Evolutionary conservation across 1,284 basidiomycete species (phyloP).

Genomic region (Singerocomus inundabilis): DNA sequence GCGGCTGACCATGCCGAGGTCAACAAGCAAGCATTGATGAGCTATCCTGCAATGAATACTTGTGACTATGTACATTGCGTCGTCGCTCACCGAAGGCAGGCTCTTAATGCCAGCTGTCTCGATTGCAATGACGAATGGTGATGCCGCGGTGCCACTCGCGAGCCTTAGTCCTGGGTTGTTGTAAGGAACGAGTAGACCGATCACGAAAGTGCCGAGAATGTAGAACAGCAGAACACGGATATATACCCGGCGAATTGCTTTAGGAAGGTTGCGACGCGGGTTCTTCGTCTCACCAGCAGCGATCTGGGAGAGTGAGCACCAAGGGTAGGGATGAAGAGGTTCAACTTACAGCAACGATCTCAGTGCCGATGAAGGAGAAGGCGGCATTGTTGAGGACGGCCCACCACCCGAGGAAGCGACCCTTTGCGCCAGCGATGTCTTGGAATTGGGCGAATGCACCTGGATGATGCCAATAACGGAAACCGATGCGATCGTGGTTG

Average conservation of each 20-base stretch:
- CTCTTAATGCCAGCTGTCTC: conserved; percentile 60
- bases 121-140: conserved; percentile 72
- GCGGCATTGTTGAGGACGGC: conserved; percentile 58
- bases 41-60: conserved; percentile 40
- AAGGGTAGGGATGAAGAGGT: neutral
- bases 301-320: conserved; percentile 38
- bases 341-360: conserved; percentile 69
- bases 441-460: conserved; percentile 52
- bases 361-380: conserved; percentile 75
- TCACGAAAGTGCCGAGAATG: conserved; percentile 48
- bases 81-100: conserved; percentile 45
- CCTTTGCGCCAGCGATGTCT: conserved; percentile 45
- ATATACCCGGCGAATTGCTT: conserved; percentile 65
- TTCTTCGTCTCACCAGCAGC: conserved; percentile 64
- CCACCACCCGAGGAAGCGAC: conserved; percentile 56
- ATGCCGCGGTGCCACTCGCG: conserved; percentile 49
- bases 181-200: conserved; percentile 64
- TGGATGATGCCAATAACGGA: conserved; percentile 54
- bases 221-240: conserved; percentile 70
- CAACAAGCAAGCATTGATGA: conserved; percentile 86
- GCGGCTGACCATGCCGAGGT: conserved; percentile 88
- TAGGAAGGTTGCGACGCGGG: conserved; percentile 53
- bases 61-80: neutral
- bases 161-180: conserved; percentile 49
- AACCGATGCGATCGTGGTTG: conserved; percentile 47